These are phyloP conservation scores for Leccinum pachyderme DNA, from an alignment of 1,284 basidiomycete species.

Conservation along the genomic window DNA sequence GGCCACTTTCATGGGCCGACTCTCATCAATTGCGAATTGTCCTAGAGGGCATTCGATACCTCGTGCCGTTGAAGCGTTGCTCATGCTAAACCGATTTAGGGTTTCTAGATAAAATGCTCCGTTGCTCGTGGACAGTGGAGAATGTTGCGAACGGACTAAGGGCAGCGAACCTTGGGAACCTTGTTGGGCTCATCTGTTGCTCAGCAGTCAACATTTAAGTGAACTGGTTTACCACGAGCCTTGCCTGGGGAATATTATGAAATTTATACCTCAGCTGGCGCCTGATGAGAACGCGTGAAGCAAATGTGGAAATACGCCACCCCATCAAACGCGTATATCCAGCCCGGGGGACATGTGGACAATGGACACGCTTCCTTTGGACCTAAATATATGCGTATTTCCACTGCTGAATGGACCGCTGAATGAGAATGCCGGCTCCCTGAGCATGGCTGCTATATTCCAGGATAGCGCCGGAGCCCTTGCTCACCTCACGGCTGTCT, in stretches of 20 bases:
- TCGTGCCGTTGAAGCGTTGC: background rate
- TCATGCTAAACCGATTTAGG: background rate
- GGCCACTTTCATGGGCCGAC: slow-evolving; percentile 15
- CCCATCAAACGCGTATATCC: slow-evolving; percentile 62
- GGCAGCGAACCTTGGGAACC: background rate
- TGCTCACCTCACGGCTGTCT: background rate
- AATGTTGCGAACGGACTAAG: background rate
- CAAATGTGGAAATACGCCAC: slow-evolving; percentile 43
- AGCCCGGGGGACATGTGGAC: slow-evolving; percentile 38
- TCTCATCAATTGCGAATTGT: slow-evolving; percentile 18
- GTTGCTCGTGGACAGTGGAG: background rate
- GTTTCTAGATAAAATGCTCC: slow-evolving; percentile 20
- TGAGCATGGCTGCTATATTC: background rate
- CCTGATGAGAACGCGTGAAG: slow-evolving; percentile 1
- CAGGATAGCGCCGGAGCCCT: too few species aligned
- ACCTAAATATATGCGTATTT: slow-evolving; percentile 42
- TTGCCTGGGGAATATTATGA: background rate
- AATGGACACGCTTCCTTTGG: slow-evolving; percentile 37
- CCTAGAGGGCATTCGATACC: slow-evolving; percentile 4
- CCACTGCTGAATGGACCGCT: slow-evolving; percentile 65
- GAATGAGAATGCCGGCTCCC: background rate
- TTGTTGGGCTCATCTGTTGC: background rate
- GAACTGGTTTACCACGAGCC: background rate
- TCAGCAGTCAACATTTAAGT: background rate
- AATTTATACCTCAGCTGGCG: background rate